Base-by-base conservation (phyloP, 1,284 basidiomycete genomes). In the Rhodotorula sp. region DNA sequence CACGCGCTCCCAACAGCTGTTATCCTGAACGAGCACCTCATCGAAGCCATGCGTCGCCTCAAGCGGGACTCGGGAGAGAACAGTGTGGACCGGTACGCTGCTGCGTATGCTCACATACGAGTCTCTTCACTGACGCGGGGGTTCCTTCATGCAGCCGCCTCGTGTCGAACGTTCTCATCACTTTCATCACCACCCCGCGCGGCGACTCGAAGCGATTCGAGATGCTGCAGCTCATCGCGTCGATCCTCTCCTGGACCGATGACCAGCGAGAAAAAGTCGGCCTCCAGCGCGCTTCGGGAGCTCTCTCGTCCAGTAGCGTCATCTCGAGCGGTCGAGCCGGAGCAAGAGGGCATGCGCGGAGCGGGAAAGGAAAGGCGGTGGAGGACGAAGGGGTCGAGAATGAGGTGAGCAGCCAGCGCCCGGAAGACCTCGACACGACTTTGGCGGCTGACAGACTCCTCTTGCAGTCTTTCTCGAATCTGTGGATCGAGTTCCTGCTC, bases 21-120 rank as follows among this genome's bases (percentile, higher is more conserved):
- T 15, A 94, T 98, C 67, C 88, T 95, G 79, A 98, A 99, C 78
- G 95, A 99, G 79, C 95, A 99, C 78, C 85, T 99, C 14, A 97
- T 94, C 76, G 95, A 98, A 81, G 95, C 96, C 0, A 86, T 99
- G n/a, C 89, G 95, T 22, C 87, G 95, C 30, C 84, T 99, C 58
- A 87, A 93, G 49, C 89, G 89, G 75, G 91, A 89, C 71, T 89
- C 91, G 4, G 87, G 90, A 2, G 91, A 93, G 70, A 89, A 87
- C 63, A 95, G 91, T 72, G 95, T 99, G 26, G 95, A 99, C 79
- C 85, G 83, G 82, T 82, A 54, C 54, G 80, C 77, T 15, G 26
- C 15, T 14, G 12, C 37, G 45, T 49, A 42, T 54, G 6, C 10
- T 6, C n/a, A 24, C 59, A 15, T n/a, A 51, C 49, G 10, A 42